These are phyloP conservation scores for Erysimum cheiri DNA, from an alignment of 441 rosid genomes.

Conservation along the genomic window DNA sequence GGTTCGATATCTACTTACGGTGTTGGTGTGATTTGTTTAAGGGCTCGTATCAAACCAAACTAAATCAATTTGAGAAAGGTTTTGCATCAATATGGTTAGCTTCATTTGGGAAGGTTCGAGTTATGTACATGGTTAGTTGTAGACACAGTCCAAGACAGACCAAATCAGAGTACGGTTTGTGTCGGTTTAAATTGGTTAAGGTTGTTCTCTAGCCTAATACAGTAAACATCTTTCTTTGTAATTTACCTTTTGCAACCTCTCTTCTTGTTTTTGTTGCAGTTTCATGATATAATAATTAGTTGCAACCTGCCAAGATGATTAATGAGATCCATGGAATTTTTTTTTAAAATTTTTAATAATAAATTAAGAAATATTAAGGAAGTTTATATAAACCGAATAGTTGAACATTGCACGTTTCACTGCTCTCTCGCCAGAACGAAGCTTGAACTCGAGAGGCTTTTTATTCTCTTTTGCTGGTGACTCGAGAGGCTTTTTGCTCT, in stretches of 20 bases:
- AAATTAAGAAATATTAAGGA: neutral
- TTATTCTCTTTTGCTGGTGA: conserved; percentile 65
- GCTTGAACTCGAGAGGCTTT: conserved; percentile 70
- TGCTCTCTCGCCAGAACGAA: conserved; percentile 84
- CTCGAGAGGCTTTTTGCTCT: conserved; percentile 67
- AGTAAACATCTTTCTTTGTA: neutral
- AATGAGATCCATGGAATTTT: conserved; percentile 17
- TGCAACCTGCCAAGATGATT: conserved; percentile 59
- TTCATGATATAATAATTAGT: conserved; percentile 72
- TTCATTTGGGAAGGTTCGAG: neutral
- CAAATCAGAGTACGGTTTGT: neutral
- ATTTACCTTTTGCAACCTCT: conserved; percentile 68
- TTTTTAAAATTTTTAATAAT: neutral
- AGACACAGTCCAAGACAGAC: neutral
- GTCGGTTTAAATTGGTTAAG: neutral
- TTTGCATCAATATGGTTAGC: neutral
- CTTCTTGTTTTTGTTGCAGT: conserved; percentile 62
- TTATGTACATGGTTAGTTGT: neutral
- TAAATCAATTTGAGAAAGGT: neutral
- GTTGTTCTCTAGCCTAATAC: neutral
- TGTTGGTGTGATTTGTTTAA: neutral
- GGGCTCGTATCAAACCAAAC: neutral
- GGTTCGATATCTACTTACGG: no score
- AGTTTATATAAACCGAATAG: conserved; percentile 54
- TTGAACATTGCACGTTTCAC: conserved; percentile 83